Evolutionary conservation across 495 filamentous ascomycete genomes (phyloP).

Genomic region (Hypoxylon trugodes): DNA sequence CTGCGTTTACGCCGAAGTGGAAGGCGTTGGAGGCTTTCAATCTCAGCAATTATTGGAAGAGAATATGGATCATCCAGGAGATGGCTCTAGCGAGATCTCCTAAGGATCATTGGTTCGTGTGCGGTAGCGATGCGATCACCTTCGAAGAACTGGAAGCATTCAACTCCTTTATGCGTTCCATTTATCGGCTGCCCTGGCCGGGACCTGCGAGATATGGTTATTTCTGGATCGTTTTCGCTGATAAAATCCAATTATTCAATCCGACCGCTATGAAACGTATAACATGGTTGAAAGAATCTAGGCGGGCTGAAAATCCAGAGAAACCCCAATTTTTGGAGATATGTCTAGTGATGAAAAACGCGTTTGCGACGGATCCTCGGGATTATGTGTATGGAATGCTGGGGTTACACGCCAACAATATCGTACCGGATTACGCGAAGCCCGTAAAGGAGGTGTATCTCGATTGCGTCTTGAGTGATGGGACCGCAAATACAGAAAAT

Average conservation of each 20-base stretch:
- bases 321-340: too few species aligned
- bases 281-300: neutral
- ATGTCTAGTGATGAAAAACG: too few species aligned
- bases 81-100: neutral
- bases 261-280: neutral
- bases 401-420: neutral
- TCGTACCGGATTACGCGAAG: neutral
- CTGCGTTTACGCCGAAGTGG: too few species aligned
- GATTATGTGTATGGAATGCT: neutral
- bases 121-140: neutral
- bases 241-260: too few species aligned
- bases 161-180: neutral
- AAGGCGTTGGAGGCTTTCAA: too few species aligned
- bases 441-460: neutral
- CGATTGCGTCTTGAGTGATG: neutral
- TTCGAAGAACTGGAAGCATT: neutral
- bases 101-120: neutral
- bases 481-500: neutral
- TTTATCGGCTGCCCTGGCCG: neutral
- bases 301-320: too few species aligned
- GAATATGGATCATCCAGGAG: slow-evolving; percentile 8
- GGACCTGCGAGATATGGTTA: too few species aligned
- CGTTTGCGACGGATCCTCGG: neutral
- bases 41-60: neutral
- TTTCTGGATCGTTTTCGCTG: too few species aligned